Evolutionary conservation across 257 asterid species (phyloP), one percentile per base, ranked within the genome.

Genomic region (Fraxinus cuspidata): DNA sequence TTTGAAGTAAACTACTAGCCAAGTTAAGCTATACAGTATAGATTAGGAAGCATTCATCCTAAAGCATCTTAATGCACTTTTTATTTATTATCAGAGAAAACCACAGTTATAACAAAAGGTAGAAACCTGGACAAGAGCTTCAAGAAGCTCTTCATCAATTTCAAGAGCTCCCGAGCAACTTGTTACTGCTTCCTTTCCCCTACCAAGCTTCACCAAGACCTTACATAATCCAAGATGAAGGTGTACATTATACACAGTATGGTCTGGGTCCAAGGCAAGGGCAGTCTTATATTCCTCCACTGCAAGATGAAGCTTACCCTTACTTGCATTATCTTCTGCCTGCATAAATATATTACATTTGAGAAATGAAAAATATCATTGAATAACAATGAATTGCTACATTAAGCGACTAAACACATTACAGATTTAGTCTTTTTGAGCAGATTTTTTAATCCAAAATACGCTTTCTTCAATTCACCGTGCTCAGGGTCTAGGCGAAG

Each of bases 401-500:
- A 4, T 25, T 25, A 56, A 3, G 32, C 27, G 67, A 53, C 73
- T 19, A 74, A 37, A 67, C 34, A 35, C 77, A 31, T 84, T 83
- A 92, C 98, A 76, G 96, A 91, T 87, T 92, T 92, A 18, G 96
- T 87, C 90, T 91, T 94, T 85, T 92, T 94, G 56, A 94, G 96
- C 72, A 94, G 89, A 82, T 87, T 94, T 82, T 94, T 94, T 87
- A 92, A 83, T 78, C 95, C 93, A 83, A 92, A 94, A 87, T 92
- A 94, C 25, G 97, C 91, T 87, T 91, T 94, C 88, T 94, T 94
- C 88, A 94, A 81, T 79, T 94, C 96, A 78, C 91, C 79, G 12
- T 94, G 97, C 87, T 94, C 98, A 23, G 97, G 98, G 81, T 94
- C 97, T 70, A 86, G 85, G 23, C 97, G 98, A 74, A 94, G 98